Base-by-base conservation (phyloP, 352 stramenopile species). In the Blastocystis sp. region DNA sequence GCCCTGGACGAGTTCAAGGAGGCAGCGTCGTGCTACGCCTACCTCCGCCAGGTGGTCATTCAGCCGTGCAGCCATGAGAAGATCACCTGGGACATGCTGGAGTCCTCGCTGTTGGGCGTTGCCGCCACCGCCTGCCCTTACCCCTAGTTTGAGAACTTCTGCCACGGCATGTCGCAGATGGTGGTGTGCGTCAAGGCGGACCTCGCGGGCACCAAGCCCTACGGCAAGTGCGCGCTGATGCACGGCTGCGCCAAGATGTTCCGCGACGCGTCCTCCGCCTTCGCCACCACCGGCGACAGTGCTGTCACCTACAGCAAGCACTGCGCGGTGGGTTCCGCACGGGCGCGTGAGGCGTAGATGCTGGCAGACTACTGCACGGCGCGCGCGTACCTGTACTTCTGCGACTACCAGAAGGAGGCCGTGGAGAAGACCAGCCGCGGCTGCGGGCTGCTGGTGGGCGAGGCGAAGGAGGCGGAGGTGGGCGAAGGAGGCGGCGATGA, bases 171-270 rank as follows among this genome's bases (percentile, higher is more conserved):
- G 38, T 28, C 38, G 40, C 66, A 77, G 40, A 9, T 77, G 10
- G 66, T 43, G 19, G 34, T 54, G 19, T n/a, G 24, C n/a, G 60
- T 60, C 38, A 77, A 77, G 66, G 66, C 66, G 43, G 66, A 77
- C 3, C 66, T 77, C 10, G 21, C 66, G 1, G 66, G 66, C 7
- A 77, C n/a, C 34, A 77, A 77, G 38, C 66, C 66, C n/a, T 48
- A 57, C 4, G 34, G 38, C 21, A 77, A 61, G 66, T 28, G 38
- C 14, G 34, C 45, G 21, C 19, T 77, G 4, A n/a, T 77, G n/a
- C 60, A 42, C 52, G 66, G 66, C 52, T 77, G 66, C 40, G 3
- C 54, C 38, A 77, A 77, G 40, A 77, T 77, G 66, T 77, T 77
- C 66, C 38, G 38, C 21, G 66, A 77, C 34, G 66, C 66, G 0